Base-by-base conservation (phyloP, 1,284 basidiomycete genomes). In the Apiotrichum laibachii region DNA sequence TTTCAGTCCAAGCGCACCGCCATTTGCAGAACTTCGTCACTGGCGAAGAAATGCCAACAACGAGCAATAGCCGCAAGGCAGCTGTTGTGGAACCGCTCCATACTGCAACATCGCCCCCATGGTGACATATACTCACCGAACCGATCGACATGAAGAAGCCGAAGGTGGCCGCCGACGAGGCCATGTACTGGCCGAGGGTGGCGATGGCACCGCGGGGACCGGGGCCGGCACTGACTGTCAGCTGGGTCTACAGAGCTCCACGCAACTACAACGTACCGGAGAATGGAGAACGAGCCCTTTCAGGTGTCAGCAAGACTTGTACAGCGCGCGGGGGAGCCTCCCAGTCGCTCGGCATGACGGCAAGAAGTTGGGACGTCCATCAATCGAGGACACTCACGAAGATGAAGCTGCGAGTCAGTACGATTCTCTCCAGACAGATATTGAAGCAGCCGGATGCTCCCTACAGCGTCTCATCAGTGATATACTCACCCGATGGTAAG, bases 121-220 rank as follows among this genome's bases (percentile, higher is more conserved):
- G n/a, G n/a, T n/a, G n/a, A n/a, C n/a, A 35, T 13, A 35, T 21
- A 72, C 75, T 59, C 55, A 78, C 77, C 49, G 76, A 77, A 58
- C 77, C 77, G 49, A 79, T 78, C 33, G 72, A 75, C 75, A 79
- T 76, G 68, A 79, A 79, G 72, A 79, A 79, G 19, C 75, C 75
- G 53, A 79, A 79, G 1, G 77, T 78, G 22, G 77, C 77, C 0
- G 77, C 77, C 45, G 77, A 79, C n/a, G 72, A 73, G 22, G 93
- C 83, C 92, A 96, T 96, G 78, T 95, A 95, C 70, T 92, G 90
- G 18, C 90, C 93, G 45, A 96, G 84, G 1, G 92, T 94, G 4
- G 89, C 88, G 44, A 96, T 80, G 55, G 86, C 80, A 11, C 92
- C 92, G 71, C 91, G 85, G 50, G 90, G 91, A 21, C 92, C 92